Base-by-base conservation (phyloP, 2,329 filamentous ascomycete species). In the Monilinia fructigena region DNA sequence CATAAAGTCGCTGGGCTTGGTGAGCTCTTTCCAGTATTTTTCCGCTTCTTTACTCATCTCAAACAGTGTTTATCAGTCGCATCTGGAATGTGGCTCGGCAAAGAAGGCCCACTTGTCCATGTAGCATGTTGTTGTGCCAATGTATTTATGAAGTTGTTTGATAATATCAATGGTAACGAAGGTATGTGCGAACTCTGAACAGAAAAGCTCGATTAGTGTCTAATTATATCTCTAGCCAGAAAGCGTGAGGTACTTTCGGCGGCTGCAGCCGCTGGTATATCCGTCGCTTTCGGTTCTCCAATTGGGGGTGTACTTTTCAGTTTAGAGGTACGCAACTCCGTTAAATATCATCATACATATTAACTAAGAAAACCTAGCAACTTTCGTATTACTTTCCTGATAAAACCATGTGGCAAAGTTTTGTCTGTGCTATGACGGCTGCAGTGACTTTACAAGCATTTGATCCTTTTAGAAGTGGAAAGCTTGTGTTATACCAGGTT, bases 391-490 rank as follows among this genome's bases (percentile, higher is more conserved):
- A 97, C 78, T 98, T 98, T 73, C 94, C 95, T 0, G 94, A 98
- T 79, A 98, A 98, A 79, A 98, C 95, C 12, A 98, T 99, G 95
- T 99, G 95, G 95, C 95, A 97, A 77, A 97, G 93, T 74, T 99
- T 99, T 75, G 95, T 99, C 52, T 98, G 95, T 74, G 95, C 95
- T 76, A 98, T 98, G 93, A 92, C 96, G n/a, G 95, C 93, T 20
- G 94, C 95, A 23, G 92, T 98, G 48, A 92, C 93, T 18, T 82
- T 99, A 5, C 94, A 98, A 77, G 92, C 92, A 6, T 86, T 97
- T 69, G 95, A 99, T 76, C 95, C 95, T 5, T 97, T 98, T 77
- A 87, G 95, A 63, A 96, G 93, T 1, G 95, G 94, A 64, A 96
- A 99, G 77, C 89, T 98, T 63, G 95, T 98, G 55, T 81, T 98